These are phyloP conservation scores for Dillenia suffruticosa DNA, from an alignment of 164 flowering plant species.

Conservation along the genomic window DNA sequence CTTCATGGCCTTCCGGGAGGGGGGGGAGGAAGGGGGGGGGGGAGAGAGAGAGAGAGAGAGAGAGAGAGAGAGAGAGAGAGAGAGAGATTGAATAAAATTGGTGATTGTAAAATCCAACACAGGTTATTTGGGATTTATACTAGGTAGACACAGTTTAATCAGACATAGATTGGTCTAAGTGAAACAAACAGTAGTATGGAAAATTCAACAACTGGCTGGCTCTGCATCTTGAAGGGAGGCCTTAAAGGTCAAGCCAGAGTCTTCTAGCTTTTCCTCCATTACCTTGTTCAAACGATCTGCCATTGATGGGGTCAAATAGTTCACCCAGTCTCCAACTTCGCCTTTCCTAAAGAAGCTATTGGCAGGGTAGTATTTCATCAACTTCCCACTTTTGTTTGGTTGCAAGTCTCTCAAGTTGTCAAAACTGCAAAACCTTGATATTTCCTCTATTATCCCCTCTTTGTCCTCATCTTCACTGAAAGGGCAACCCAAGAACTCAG, in stretches of 20 bases:
- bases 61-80: too few relatives aligned
- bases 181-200: too few relatives aligned
- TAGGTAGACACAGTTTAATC: too few relatives aligned
- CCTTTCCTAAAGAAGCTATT: constrained; percentile 11
- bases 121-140: too few relatives aligned
- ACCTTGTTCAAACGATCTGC: neutral
- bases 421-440: constrained; percentile 16
- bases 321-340: constrained; percentile 11
- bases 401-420: constrained; percentile 10
- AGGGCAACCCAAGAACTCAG: constrained; percentile 7
- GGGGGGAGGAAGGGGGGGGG: too few relatives aligned
- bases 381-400: constrained; percentile 7
- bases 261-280: neutral
- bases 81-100: too few relatives aligned
- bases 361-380: neutral
- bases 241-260: constrained; percentile 1
- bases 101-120: too few relatives aligned
- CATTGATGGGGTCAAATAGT: constrained; percentile 8
- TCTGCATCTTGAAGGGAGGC: too few relatives aligned
- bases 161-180: too few relatives aligned
- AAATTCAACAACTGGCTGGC: too few relatives aligned
- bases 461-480: constrained; percentile 10
- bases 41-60: too few relatives aligned
- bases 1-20: too few relatives aligned
- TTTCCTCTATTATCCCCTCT: constrained; percentile 12